These are phyloP conservation scores for Phytophthora foliorum DNA, from an alignment of 352 stramenopile species.

Conservation along the genomic window DNA sequence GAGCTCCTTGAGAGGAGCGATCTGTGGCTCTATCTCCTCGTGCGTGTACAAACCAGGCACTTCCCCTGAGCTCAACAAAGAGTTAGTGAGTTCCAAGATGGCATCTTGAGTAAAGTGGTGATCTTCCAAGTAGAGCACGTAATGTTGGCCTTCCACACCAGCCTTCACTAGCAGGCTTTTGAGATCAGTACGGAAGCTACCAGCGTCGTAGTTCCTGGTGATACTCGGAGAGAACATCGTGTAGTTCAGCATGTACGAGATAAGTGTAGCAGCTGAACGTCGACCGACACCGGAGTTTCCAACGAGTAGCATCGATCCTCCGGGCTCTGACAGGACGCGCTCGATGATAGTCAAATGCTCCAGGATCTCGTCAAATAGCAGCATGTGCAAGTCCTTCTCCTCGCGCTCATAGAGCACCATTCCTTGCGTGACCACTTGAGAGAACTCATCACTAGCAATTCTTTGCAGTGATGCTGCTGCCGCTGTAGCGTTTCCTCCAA, in stretches of 20 bases:
- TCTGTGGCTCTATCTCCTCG: conserved; percentile 94
- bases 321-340: conserved; percentile 86
- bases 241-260: conserved; percentile 93
- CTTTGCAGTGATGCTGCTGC: conserved; percentile 54
- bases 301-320: conserved; percentile 92
- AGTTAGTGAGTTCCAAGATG: conserved; percentile 95
- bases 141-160: conserved; percentile 83
- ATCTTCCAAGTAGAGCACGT: conserved; percentile 94
- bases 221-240: conserved; percentile 84
- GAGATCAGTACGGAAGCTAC: conserved; percentile 89
- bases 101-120: conserved; percentile 92
- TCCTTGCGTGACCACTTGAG: conserved; percentile 84
- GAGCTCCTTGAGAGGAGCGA: conserved; percentile 90
- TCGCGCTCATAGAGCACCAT: conserved; percentile 96
- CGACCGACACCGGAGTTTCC: conserved; percentile 91
- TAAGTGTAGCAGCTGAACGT: conserved; percentile 83
- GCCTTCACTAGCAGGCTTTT: conserved; percentile 92
- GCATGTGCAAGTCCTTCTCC: conserved; percentile 94
- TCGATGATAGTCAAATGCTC: conserved; percentile 93
- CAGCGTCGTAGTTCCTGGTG: conserved; percentile 76
- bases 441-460: conserved; percentile 88
- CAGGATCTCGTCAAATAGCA: conserved; percentile 94
- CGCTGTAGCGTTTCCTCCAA: conserved; percentile 3
- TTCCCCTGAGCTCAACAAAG: conserved; percentile 92
- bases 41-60: conserved; percentile 94